Evolutionary conservation across 1,284 basidiomycete species (phyloP).

Genomic region (Ceratobasidium sp.): DNA sequence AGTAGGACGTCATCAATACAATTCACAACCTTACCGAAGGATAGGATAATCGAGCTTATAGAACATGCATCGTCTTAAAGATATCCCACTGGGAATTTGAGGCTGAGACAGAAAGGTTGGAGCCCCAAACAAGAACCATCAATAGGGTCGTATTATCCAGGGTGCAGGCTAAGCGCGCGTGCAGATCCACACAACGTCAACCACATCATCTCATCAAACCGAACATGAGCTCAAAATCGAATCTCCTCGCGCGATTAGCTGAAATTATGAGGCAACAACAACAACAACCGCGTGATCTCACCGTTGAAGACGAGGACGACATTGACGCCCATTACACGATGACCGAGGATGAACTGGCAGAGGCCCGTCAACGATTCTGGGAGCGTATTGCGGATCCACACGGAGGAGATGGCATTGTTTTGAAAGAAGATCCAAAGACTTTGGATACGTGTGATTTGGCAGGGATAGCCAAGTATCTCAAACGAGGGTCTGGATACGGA

Average conservation of each 20-base stretch:
- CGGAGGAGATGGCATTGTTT: neutral
- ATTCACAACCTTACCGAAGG: conserved; percentile 42
- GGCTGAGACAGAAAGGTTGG: too few relatives aligned
- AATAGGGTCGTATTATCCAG: neutral
- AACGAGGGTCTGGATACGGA: conserved; percentile 53
- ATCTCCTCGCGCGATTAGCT: conserved; percentile 1
- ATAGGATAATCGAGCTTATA: neutral
- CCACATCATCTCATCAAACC: neutral
- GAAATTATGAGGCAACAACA: conserved; percentile 11
- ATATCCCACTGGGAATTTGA: too few relatives aligned
- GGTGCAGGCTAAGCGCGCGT: neutral
- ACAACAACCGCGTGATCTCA: conserved; percentile 1
- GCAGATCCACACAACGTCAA: neutral
- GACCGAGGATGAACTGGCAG: conserved; percentile 19
- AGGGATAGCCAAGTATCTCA: conserved; percentile 66
- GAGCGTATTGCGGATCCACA: conserved; percentile 13
- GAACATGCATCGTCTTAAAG: too few relatives aligned
- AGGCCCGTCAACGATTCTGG: conserved; percentile 16
- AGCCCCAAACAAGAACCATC: too few relatives aligned
- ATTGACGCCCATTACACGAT: neutral
- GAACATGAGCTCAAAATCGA: conserved; percentile 6
- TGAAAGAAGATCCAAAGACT: conserved; percentile 29
- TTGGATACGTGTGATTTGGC: conserved; percentile 38
- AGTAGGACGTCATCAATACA: conserved; percentile 52
- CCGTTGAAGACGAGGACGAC: conserved; percentile 10